A percentile compares a stretch with the other conserved stretches of the same genome.
These are phyloP conservation scores for Colletotrichum magnum DNA, from an alignment of 2,329 filamentous ascomycete species.

Conservation along the genomic window DNA sequence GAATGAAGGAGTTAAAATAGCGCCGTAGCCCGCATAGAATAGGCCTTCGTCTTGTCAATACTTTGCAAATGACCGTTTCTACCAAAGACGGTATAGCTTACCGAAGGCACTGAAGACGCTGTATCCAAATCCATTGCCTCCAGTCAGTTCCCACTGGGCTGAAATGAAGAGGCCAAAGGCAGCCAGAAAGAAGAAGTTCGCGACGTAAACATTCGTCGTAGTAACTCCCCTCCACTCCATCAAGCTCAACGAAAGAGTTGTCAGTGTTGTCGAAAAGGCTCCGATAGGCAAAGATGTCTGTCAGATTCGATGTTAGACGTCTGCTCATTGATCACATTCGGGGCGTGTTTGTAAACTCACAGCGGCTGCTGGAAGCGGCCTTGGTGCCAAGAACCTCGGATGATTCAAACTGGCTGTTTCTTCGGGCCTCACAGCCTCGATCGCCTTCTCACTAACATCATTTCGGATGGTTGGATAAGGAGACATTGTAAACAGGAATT, in stretches of 20 bases:
- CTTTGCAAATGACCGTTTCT: background rate
- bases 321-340: background rate
- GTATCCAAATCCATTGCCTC: conserved; percentile 67
- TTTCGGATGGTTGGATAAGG: conserved; percentile 1
- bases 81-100: conserved; percentile 35
- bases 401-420: background rate
- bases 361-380: conserved; percentile 30
- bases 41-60: conserved; percentile 35
- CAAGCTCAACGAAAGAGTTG: conserved; percentile 65
- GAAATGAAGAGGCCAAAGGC: conserved; percentile 67
- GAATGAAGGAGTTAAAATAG: conserved; percentile 45
- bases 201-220: conserved; percentile 65
- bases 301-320: background rate
- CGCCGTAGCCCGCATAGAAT: conserved; percentile 46
- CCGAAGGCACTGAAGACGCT: conserved; percentile 69
- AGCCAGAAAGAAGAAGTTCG: conserved; percentile 66
- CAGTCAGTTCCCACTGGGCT: conserved; percentile 68
- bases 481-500: conserved; percentile 5
- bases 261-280: conserved; percentile 68
- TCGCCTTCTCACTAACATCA: conserved; percentile 15
- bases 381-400: conserved; percentile 2
- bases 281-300: conserved; percentile 65
- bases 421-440: background rate
- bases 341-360: conserved; percentile 7
- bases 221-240: conserved; percentile 69